Percentiles rank a stretch among this genome's conserved stretches.
Conservation (phyloP, 2,329 filamentous ascomycete species). For the Colletotrichum sp. region DNA sequence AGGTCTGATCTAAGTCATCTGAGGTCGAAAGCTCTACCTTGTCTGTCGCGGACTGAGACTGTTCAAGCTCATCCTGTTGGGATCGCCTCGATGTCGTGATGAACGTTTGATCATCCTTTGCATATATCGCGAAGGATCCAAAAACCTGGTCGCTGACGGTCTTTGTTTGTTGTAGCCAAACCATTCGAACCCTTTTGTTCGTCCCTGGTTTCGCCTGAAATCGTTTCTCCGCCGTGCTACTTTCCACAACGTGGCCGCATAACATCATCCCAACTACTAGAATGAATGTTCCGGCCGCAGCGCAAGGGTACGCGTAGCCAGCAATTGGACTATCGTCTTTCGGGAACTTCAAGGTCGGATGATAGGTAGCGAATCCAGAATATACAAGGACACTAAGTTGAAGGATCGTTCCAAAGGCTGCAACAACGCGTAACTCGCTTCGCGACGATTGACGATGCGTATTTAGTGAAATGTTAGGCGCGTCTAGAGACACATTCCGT, state of each 20-base stretch:
- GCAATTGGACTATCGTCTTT: neutral
- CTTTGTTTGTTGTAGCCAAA: neutral
- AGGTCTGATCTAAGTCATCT: neutral
- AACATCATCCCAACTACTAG: neutral
- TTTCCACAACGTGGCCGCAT: neutral
- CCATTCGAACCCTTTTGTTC: neutral
- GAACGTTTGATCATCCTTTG: neutral
- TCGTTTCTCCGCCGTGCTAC: neutral
- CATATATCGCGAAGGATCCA: neutral
- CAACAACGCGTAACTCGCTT: neutral
- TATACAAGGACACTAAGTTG: neutral
- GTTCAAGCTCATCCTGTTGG: fast-evolving
- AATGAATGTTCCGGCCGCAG: neutral
- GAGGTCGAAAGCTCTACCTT: neutral
- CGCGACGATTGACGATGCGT: neutral
- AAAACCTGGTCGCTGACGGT: neutral
- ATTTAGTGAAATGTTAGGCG: neutral
- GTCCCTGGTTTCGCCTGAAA: neutral
- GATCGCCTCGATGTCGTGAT: neutral
- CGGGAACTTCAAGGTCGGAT: neutral
- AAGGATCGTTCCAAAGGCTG: neutral
- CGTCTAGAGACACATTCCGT: neutral
- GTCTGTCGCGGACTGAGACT: neutral
- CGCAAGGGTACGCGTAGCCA: neutral
- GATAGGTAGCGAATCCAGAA: neutral